phyloP scores from a whole-genome alignment of 2,329 filamentous ascomycete species.

The Sclerotinia sclerotiorum region DNA sequence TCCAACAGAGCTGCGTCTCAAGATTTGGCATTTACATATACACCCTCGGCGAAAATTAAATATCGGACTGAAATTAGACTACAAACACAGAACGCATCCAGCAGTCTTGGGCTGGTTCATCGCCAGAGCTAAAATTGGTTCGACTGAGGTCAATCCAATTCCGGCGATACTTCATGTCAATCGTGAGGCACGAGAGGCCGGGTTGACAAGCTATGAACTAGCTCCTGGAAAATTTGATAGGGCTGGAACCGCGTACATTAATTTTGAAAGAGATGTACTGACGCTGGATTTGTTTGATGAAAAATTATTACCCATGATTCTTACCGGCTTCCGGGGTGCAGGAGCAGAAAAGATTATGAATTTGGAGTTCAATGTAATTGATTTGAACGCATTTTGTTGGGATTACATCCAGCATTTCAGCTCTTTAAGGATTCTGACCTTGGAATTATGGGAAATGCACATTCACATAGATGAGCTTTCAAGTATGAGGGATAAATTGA shows the following conservation, averaged over 20 bases:
- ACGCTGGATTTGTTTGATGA: slow-evolving; percentile 24
- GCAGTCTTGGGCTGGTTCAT: not conserved
- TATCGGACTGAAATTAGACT: not conserved
- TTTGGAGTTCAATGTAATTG: slow-evolving; percentile 27
- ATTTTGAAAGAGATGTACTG: slow-evolving; percentile 29
- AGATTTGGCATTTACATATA: slow-evolving; percentile 28
- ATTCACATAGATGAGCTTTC: not conserved
- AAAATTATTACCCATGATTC: slow-evolving; percentile 29
- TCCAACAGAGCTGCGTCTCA: slow-evolving; percentile 34
- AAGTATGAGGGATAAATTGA: not conserved
- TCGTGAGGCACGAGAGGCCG: slow-evolving; percentile 30
- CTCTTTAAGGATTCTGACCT: not conserved
- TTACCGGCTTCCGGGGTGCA: slow-evolving; percentile 26
- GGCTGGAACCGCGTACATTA: slow-evolving; percentile 30
- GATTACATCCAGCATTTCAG: not conserved
- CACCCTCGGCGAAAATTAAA: not conserved
- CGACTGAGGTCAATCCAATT: slow-evolving; percentile 23
- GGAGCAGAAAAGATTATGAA: slow-evolving; percentile 26
- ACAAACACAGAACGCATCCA: not conserved
- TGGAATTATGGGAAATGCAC: not conserved
- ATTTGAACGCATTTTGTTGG: not conserved
- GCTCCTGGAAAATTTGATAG: slow-evolving; percentile 26
- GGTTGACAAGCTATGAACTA: slow-evolving; percentile 27
- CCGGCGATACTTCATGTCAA: slow-evolving; percentile 30
- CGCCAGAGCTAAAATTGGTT: not conserved